Evolutionary conservation across 352 stramenopile genomes (phyloP).

Genomic region (Globisporangium camurandrum): DNA sequence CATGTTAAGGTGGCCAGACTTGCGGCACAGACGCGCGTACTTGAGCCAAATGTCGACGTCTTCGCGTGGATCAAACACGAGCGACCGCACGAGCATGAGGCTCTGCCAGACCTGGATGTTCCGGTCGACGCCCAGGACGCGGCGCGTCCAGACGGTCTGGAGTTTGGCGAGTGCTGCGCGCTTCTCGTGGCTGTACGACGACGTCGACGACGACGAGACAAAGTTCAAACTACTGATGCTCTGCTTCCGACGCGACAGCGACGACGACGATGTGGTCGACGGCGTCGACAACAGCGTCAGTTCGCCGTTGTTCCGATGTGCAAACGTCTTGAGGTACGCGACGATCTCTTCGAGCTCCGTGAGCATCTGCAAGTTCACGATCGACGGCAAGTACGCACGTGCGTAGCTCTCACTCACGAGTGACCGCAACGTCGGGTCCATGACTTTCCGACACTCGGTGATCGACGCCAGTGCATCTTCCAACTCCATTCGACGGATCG

Average conservation of each 20-base stretch:
- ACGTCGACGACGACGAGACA: constrained; percentile 63
- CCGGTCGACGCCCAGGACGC: constrained; percentile 92
- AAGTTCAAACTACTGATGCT: constrained; percentile 80
- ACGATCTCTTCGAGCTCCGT: constrained; percentile 93
- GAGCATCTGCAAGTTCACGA: constrained; percentile 97
- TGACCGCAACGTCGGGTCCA: constrained; percentile 95
- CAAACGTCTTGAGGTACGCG: constrained; percentile 72
- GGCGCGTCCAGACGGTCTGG: constrained; percentile 76
- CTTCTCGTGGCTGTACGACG: constrained; percentile 69
- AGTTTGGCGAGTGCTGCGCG: constrained; percentile 61
- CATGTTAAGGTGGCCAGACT: constrained; percentile 86
- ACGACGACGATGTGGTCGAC: constrained; percentile 11
- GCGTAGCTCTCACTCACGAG: constrained; percentile 97
- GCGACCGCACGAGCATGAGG: constrained; percentile 93
- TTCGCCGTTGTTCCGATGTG: constrained; percentile 74
- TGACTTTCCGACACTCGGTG: constrained; percentile 89
- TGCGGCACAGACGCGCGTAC: constrained; percentile 89
- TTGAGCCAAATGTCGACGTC: constrained; percentile 93
- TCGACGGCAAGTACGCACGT: constrained; percentile 93
- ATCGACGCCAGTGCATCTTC: constrained; percentile 90
- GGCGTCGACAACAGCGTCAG: constrained; percentile 56
- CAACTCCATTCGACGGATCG: constrained; percentile 93
- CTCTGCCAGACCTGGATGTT: constrained; percentile 92
- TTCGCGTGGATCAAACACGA: constrained; percentile 87
- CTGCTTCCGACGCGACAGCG: constrained; percentile 44